Base-by-base conservation (phyloP, 2,329 filamentous ascomycete species). In the Alternaria incomplexa region DNA sequence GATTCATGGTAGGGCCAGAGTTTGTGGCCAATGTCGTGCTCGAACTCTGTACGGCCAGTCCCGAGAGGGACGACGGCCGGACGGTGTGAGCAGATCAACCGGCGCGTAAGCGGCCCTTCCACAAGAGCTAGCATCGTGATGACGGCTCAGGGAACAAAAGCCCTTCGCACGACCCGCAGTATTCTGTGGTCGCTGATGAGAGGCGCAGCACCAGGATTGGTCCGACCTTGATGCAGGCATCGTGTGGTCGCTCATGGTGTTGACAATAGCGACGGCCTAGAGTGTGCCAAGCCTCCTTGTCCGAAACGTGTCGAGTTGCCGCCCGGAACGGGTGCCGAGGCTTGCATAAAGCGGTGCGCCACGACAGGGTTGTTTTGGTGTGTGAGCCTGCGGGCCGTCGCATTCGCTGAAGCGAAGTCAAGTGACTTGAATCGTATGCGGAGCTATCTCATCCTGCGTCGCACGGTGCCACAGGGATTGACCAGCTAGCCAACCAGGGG, bases 341-440 rank as follows among this genome's bases (percentile, higher is more conserved):
- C 68, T 71, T 77, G 72, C 75, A 76, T 71, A 51, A 64, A 65
- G 66, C 55, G 64, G 72, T 74, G 74, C 77, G 76, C 69, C 69
- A 66, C 70, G 72, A 68, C 76, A 74, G 67, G 75, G 73, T 66
- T 75, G 60, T 66, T 66, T 52, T 64, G 65, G 72, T 75, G 74
- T 77, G 76, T 73, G 73, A 72, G 69, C 65, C 65, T 67, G 71
- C 73, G 77, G 76, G 72, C 76, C 73, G 74, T 76, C 69, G 76
- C 75, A 79, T 79, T 78, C 75, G 77, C 76, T 76, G 79, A 77
- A 75, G 77, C 76, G 77, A 81, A 73, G 85, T 89, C 87, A 89
- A 88, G 86, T 89, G 87, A 89, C 82, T 80, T 80, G 78, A 83
- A 83, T 75, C 73, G 76, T 78, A 88, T 88, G 87, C 87, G 86